These are phyloP conservation scores for Handroanthus guayacan DNA, from an alignment of 257 asterid genomes.

Conservation along the genomic window DNA sequence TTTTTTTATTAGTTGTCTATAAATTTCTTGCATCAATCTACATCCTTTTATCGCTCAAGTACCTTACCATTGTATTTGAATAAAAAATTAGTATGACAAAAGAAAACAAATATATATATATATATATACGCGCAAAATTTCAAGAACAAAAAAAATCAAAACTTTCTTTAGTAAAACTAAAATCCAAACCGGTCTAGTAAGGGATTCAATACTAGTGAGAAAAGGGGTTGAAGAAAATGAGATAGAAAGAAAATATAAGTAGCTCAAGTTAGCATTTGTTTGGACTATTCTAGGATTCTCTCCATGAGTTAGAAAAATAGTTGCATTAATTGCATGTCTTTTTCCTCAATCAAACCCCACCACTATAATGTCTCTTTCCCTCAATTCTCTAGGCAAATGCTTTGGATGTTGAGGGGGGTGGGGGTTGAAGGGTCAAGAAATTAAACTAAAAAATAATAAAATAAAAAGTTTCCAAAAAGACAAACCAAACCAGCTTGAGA, in stretches of 20 bases:
- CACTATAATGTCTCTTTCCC: slow-evolving; percentile 47
- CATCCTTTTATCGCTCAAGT: background rate
- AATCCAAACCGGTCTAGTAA: background rate
- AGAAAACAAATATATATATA: too few species aligned
- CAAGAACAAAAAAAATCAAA: too few species aligned
- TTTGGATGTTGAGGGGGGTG: background rate
- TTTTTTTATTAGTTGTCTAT: background rate
- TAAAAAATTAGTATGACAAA: too few species aligned
- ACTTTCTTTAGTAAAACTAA: too few species aligned
- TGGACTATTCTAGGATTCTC: slow-evolving; percentile 61
- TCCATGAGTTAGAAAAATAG: slow-evolving; percentile 41
- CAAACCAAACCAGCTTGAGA: slow-evolving; percentile 63
- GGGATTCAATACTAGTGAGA: slow-evolving; percentile 5
- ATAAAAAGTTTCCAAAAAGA: slow-evolving; percentile 56
- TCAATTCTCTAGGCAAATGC: slow-evolving; percentile 28
- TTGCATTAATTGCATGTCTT: slow-evolving; percentile 50
- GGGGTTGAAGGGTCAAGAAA: slow-evolving; percentile 15
- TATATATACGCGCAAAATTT: too few species aligned
- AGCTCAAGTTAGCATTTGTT: background rate
- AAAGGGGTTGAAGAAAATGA: slow-evolving; percentile 13
- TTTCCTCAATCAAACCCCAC: slow-evolving; percentile 62
- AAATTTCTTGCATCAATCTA: background rate
- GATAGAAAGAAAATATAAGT: background rate
- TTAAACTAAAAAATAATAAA: slow-evolving; percentile 18
- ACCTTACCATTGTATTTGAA: too few species aligned